These are phyloP conservation scores for Begonia masoniana DNA, from an alignment of 306 rosid species.

Conservation along the genomic window DNA sequence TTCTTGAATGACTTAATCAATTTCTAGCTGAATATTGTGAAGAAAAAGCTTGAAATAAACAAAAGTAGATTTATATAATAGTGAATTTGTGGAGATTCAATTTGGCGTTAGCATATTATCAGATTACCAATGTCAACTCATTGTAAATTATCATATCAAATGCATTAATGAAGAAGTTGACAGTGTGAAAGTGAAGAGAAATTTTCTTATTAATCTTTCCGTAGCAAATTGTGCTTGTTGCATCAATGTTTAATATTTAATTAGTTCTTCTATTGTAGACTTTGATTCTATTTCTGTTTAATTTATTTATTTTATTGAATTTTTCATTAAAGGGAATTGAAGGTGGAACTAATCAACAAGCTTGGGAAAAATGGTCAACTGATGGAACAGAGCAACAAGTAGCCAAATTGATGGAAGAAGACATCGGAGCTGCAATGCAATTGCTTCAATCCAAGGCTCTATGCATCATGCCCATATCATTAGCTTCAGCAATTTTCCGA, in stretches of 20 bases:
- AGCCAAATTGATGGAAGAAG: conserved; percentile 97
- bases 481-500: conserved; percentile 82
- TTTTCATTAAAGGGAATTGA: conserved; percentile 38
- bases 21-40: too few species aligned
- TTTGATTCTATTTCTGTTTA: background rate
- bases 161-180: too few species aligned
- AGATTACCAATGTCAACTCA: too few species aligned
- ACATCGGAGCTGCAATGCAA: conserved; percentile 97
- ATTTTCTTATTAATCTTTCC: too few species aligned
- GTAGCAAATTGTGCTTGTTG: too few species aligned
- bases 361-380: conserved; percentile 92
- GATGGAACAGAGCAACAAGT: conserved; percentile 94
- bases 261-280: background rate
- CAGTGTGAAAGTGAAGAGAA: too few species aligned
- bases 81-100: too few species aligned
- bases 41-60: too few species aligned
- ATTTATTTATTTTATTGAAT: background rate
- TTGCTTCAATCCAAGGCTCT: conserved; percentile 95
- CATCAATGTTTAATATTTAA: background rate
- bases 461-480: conserved; percentile 94
- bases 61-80: too few species aligned
- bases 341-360: conserved; percentile 44
- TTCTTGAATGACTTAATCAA: too few species aligned
- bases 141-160: too few species aligned
- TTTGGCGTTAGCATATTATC: too few species aligned